Conservation (phyloP, 352 stramenopile genomes). For the Globisporangium takayamanum region DNA sequence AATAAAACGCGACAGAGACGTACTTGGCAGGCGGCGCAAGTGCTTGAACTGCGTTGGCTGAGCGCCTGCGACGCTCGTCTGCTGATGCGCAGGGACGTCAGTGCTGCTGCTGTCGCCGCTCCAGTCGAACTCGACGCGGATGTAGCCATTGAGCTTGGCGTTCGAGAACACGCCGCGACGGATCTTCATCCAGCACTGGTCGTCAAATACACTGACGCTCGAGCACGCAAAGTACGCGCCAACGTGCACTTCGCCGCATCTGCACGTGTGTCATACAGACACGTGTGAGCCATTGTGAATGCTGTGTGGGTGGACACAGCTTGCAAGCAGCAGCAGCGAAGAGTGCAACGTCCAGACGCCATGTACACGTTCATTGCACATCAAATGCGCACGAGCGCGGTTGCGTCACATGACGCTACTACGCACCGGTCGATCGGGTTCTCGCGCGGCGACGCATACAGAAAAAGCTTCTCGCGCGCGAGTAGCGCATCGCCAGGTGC, state of each 20-base stretch:
- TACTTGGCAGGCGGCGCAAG: constrained; percentile 50
- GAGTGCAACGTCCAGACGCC: background rate
- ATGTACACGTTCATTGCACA: background rate
- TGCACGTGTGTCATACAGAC: constrained; percentile 1
- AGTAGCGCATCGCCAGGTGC: constrained; percentile 17
- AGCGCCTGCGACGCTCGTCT: constrained; percentile 13
- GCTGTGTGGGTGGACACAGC: no score
- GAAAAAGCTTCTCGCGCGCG: constrained; percentile 41
- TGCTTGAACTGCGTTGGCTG: constrained; percentile 37
- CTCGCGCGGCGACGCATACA: constrained; percentile 58
- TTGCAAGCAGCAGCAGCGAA: no score
- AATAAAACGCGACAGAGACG: constrained; percentile 2
- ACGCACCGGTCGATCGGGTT: constrained; percentile 41
- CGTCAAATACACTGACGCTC: constrained; percentile 36
- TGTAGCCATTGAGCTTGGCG: constrained; percentile 57
- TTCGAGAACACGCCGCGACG: constrained; percentile 72
- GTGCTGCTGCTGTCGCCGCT: constrained; percentile 9
- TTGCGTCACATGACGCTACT: background rate
- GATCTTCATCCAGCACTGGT: constrained; percentile 76
- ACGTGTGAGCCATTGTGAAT: background rate
- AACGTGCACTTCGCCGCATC: constrained; percentile 44
- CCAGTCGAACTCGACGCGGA: constrained; percentile 53
- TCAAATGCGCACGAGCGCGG: constrained; percentile 3
- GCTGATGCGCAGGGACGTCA: constrained; percentile 23
- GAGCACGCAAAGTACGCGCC: constrained; percentile 71